phyloP scores from a whole-genome alignment of 108 stramenopile species.

The Fragilariopsis cylindrus region DNA sequence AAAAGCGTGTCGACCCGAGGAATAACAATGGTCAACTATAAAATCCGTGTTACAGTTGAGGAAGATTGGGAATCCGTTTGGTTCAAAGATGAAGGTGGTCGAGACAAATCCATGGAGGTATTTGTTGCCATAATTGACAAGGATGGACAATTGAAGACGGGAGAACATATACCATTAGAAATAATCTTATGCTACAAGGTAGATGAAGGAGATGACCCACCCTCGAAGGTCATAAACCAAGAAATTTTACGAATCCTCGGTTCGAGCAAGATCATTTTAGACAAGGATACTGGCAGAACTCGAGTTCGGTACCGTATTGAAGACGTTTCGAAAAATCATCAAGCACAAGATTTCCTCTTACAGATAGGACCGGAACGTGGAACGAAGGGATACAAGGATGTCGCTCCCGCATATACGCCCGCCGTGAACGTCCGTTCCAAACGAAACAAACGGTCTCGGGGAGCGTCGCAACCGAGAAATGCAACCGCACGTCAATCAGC shows the following conservation, averaged over 20 bases:
- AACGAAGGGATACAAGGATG: conserved; percentile 50
- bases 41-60: conserved; percentile 31
- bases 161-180: conserved; percentile 39
- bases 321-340: conserved; percentile 91
- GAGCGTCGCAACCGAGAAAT: not conserved
- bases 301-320: conserved; percentile 74
- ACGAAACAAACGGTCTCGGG: conserved; percentile 65
- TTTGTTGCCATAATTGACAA: conserved; percentile 54
- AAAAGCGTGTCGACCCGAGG: conserved; percentile 17
- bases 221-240: conserved; percentile 64
- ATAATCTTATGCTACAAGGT: conserved; percentile 44
- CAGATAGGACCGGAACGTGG: conserved; percentile 56
- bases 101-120: conserved; percentile 84
- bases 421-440: conserved; percentile 83
- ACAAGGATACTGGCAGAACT: conserved; percentile 37
- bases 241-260: conserved; percentile 65
- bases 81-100: conserved; percentile 93
- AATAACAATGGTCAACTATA: conserved; percentile 48
- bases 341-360: conserved; percentile 75
- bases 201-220: conserved; percentile 16
- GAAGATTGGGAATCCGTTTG: conserved; percentile 65
- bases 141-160: conserved; percentile 37
- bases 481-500: not conserved
- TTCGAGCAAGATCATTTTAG: conserved; percentile 31
- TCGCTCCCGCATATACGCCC: conserved; percentile 67